Evolutionary conservation across 2,329 filamentous ascomycete species (phyloP), one percentile per base, ranked within the genome.

Genomic region (Aspergillus ustus): DNA sequence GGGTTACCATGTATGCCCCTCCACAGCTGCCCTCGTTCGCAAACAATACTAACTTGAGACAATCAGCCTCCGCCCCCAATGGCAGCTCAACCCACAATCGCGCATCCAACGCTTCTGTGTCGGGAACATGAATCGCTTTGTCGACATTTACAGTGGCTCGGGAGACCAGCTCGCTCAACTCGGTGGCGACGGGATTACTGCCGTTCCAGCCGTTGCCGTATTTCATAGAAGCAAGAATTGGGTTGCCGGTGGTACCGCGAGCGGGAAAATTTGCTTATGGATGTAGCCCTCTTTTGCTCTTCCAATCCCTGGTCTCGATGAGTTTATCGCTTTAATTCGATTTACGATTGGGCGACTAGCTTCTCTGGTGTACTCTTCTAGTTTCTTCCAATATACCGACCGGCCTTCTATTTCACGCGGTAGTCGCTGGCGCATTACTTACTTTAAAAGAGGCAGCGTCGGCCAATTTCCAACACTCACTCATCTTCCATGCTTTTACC

Each of bases 51-150:
- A 50, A 49, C 49, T 25, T n/a, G 17, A 11, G 28, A 48, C 49
- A 55, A 62, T 22, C n/a, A 88, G 85, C 69, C 80, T 90, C 83
- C 73, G 96, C 84, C 84, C 95, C 75, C 92, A 97, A 69, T 99
- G 95, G 95, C 95, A 99, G 75, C 82, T 86, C 34, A 84, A 86
- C 50, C 94, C 95, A 0, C 80, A 84, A 37, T 92, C 95, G 61
- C 89, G 89, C 7, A 87, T 96, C 5, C 89, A 96, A 65, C 92
- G 94, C 63, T 93, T 99, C 70, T 91, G 88, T 25, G 94, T 99
- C 60, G 95, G 92, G 1, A 99, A 98, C 69, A 98, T 98, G 95
- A 97, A 96, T 73, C 87, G 95, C 1, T 98, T 97, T 69, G 92
- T 98, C 1, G 95, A 99, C 72, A 85, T 99, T 0, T 99, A 91